These are phyloP conservation scores for Strobilomyces confusus DNA, from an alignment of 768 basidiomycete genomes.

Conservation along the genomic window DNA sequence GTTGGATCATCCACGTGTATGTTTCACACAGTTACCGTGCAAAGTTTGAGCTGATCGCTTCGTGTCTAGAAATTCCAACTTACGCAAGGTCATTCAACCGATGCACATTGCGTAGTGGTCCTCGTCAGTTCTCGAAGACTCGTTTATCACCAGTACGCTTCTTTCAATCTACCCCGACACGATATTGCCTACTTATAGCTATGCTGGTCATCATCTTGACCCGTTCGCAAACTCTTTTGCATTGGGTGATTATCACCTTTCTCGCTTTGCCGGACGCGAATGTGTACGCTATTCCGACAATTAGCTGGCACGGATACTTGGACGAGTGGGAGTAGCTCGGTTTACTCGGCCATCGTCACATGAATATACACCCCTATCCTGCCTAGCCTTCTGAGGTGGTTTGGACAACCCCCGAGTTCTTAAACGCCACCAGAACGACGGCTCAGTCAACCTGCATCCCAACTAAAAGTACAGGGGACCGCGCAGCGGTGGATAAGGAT, in stretches of 20 bases:
- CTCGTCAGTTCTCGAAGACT: slow-evolving; percentile 43
- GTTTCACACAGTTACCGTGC: no score
- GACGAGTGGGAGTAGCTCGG: background rate
- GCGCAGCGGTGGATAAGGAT: no score
- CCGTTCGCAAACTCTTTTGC: background rate
- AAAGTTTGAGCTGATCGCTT: background rate
- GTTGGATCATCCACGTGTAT: slow-evolving; percentile 42
- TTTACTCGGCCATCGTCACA: background rate
- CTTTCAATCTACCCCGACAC: no score
- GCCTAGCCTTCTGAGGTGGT: no score
- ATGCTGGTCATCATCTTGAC: background rate
- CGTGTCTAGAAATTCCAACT: slow-evolving; percentile 34
- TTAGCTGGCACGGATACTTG: background rate
- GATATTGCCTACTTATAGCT: background rate
- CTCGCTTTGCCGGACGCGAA: slow-evolving; percentile 26
- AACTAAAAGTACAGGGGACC: no score
- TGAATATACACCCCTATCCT: no score
- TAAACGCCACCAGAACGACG: no score
- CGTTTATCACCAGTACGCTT: slow-evolving; percentile 21
- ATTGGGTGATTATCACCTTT: slow-evolving; percentile 20
- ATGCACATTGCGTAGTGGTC: slow-evolving; percentile 47
- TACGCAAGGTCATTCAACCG: slow-evolving; percentile 37
- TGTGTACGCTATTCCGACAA: no score
- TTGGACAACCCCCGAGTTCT: no score
- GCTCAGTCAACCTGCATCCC: no score